Conservation (phyloP, 2,329 filamentous ascomycete genomes). For the Cladosporium sp. region DNA sequence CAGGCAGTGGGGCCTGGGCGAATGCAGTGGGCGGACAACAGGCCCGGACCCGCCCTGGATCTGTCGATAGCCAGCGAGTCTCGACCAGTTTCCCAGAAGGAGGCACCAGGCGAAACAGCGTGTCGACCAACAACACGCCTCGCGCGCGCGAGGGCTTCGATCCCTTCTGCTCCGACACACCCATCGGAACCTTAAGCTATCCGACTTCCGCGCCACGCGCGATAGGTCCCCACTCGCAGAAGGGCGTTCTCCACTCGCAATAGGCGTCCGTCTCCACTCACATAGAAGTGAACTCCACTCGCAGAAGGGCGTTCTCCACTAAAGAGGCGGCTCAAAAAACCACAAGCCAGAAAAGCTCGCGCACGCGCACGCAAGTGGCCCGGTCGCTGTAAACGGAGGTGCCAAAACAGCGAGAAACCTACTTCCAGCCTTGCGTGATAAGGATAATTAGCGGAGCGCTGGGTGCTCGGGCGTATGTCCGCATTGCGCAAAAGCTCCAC, state of each 20-base stretch:
- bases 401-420: constrained; percentile 15
- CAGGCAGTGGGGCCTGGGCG: background rate
- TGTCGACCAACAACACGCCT: background rate
- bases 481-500: constrained; percentile 6
- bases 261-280: background rate
- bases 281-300: background rate
- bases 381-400: background rate
- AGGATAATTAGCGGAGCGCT: background rate
- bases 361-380: background rate
- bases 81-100: background rate
- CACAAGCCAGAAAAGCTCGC: background rate
- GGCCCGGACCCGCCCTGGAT: background rate
- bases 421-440: constrained; percentile 10
- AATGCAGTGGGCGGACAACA: background rate
- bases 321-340: background rate
- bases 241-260: background rate
- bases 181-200: constrained; percentile 11
- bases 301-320: background rate
- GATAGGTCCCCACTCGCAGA: background rate
- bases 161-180: background rate
- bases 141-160: background rate
- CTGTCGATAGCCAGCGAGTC: too few relatives aligned
- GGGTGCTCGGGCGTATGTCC: constrained; percentile 11
- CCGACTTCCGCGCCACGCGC: constrained; percentile 18
- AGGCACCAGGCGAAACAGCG: background rate